Conservation (phyloP, 257 asterid genomes). For the Solanum virginianum region DNA sequence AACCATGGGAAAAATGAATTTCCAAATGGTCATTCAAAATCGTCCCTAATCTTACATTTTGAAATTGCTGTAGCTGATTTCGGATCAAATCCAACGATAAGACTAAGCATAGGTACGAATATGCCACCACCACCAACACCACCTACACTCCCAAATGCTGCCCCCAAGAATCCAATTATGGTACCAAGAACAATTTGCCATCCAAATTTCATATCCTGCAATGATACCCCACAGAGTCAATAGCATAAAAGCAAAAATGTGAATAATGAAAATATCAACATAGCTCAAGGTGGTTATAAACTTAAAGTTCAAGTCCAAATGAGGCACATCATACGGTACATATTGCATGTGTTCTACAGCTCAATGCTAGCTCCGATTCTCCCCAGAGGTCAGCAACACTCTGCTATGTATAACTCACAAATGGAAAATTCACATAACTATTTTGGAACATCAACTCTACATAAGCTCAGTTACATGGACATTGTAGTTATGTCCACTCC, state of each 20-base stretch:
- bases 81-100: conserved; percentile 79
- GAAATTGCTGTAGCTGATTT: conserved; percentile 95
- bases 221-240: neutral
- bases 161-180: conserved; percentile 87
- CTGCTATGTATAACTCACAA: neutral
- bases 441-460: neutral
- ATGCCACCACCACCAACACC: conserved; percentile 99
- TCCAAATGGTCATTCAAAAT: neutral
- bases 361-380: neutral
- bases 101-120: conserved; percentile 89
- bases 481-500: neutral
- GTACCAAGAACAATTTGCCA: conserved; percentile 67
- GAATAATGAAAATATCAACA: neutral
- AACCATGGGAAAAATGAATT: neutral
- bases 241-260: neutral
- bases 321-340: neutral
- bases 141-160: conserved; percentile 96
- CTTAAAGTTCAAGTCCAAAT: neutral
- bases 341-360: neutral
- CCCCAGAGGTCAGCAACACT: neutral
- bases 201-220: conserved; percentile 69
- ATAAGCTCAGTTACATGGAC: neutral
- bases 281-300: neutral
- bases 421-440: neutral
- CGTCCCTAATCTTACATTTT: conserved; percentile 48